Base-by-base conservation (phyloP, 352 stramenopile species). In the Phytophthora macrochlamydospora region DNA sequence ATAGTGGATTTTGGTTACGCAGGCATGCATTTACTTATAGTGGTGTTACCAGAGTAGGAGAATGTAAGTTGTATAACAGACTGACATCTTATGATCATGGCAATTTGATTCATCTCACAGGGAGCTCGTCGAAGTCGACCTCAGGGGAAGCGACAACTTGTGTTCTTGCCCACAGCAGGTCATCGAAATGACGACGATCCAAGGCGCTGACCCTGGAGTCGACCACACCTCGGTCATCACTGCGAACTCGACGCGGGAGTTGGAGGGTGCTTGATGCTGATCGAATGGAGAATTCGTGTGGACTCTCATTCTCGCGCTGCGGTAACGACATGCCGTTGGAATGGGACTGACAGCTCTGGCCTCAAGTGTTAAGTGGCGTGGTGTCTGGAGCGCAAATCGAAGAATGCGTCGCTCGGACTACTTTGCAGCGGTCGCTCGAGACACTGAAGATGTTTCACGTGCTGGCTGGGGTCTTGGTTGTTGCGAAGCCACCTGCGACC, bases 71-170 rank as follows among this genome's bases (percentile, higher is more conserved):
- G 0, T 24, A 24, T 24, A 24, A n/a, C n/a, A n/a, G n/a, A 24
- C 18, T 24, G 18, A 24, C 18, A 24, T 24, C 18, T 24, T 24
- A 24, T 24, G 18, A 24, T 24, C 18, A 24, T 24, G 18, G 18
- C 18, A 0, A 24, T 24, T 24, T 24, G 18, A 24, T 24, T 0
- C 18, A 24, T 24, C 18, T 24, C 18, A 24, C 18, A 24, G 18
- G 28, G 3, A 71, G 18, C 1, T 6, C 37, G 42, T 52, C 13
- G 14, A 74, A 70, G 45, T 74, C 51, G 50, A 74, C 45, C 5
- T 45, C 60, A 3, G 66, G 61, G 31, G 53, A 28, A 24, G 66
- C 66, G 30, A 58, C 61, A 37, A 44, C 62, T 42, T 59, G 44
- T 1, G 55, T 63, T 14, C 32, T 57, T 28, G 51, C 24, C 66